Percentiles rank a stretch among this genome's conserved stretches.
Conservation (phyloP, 106 monocot genomes). For the Agapanthus africanus region DNA sequence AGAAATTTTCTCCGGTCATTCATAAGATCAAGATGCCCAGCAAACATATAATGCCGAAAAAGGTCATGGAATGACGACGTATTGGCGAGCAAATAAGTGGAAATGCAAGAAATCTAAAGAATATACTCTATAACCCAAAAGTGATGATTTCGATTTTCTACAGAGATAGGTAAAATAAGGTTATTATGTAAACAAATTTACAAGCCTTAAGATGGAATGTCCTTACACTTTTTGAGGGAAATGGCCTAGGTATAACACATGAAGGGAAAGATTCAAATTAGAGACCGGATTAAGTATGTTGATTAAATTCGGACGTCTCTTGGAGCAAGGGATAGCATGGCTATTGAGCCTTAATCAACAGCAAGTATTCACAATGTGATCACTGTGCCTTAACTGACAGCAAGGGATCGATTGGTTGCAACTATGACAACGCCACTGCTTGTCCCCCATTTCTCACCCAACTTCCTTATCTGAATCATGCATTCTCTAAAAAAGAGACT, state of each 20-base stretch:
- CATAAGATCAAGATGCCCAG: background rate
- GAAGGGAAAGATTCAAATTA: too few relatives aligned
- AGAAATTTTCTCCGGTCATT: background rate
- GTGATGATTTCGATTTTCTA: background rate
- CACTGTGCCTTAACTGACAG: too few relatives aligned
- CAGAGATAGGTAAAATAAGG: background rate
- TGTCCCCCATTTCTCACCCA: too few relatives aligned
- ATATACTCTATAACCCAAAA: background rate
- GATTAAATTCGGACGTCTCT: too few relatives aligned
- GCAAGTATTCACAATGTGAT: too few relatives aligned
- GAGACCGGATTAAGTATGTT: too few relatives aligned
- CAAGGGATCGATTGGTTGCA: too few relatives aligned
- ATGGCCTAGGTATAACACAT: background rate
- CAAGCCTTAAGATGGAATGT: background rate
- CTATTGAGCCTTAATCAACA: too few relatives aligned
- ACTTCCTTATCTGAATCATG: too few relatives aligned
- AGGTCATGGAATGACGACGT: background rate
- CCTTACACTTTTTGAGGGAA: background rate
- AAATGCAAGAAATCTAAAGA: background rate
- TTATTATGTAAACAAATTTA: background rate
- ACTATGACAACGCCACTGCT: too few relatives aligned
- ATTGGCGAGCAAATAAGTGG: background rate
- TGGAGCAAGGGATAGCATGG: too few relatives aligned
- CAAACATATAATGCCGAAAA: background rate
- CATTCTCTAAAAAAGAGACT: too few relatives aligned